Conservation (phyloP, 495 filamentous ascomycete species). For the Penicillium coffeae region DNA sequence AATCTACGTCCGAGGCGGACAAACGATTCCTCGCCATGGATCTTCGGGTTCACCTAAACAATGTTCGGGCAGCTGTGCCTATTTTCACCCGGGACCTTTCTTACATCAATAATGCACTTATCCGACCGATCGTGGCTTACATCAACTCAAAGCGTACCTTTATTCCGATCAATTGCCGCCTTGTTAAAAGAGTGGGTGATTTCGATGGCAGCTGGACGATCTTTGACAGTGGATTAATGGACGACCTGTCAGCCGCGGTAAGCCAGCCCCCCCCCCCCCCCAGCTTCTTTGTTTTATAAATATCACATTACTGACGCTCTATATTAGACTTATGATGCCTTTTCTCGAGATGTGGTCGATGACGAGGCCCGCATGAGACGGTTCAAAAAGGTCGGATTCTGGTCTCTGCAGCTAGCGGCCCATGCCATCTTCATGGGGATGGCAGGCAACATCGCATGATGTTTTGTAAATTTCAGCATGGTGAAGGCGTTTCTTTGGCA, state of each 20-base stretch:
- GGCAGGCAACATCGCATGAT: constrained; percentile 75
- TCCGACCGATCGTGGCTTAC: constrained; percentile 96
- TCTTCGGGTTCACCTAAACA: constrained; percentile 83
- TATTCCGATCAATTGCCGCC: constrained; percentile 90
- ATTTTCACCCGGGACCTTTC: constrained; percentile 87
- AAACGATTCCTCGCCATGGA: constrained; percentile 84
- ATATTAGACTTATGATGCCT: constrained; percentile 75
- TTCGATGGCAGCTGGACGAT: constrained; percentile 97
- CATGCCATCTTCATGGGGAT: constrained; percentile 96
- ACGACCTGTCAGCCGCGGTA: constrained; percentile 87
- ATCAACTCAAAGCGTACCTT: constrained; percentile 92
- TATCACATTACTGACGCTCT: constrained; percentile 10
- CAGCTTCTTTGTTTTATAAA: background rate
- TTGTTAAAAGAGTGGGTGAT: constrained; percentile 80
- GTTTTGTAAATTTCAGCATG: constrained; percentile 24
- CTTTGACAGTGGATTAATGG: constrained; percentile 91
- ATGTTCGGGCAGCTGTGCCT: constrained; percentile 85
- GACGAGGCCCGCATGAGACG: constrained; percentile 77
- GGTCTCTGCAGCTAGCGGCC: constrained; percentile 84
- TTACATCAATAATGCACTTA: constrained; percentile 92
- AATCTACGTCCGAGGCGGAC: constrained; percentile 35
- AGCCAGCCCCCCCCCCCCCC: constrained; percentile 9
- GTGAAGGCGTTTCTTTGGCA: constrained; percentile 7
- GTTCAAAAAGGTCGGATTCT: constrained; percentile 93
- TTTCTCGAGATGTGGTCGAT: constrained; percentile 83